These are phyloP conservation scores for Aspergillus asperescens DNA, from an alignment of 495 filamentous ascomycete species.

Conservation along the genomic window DNA sequence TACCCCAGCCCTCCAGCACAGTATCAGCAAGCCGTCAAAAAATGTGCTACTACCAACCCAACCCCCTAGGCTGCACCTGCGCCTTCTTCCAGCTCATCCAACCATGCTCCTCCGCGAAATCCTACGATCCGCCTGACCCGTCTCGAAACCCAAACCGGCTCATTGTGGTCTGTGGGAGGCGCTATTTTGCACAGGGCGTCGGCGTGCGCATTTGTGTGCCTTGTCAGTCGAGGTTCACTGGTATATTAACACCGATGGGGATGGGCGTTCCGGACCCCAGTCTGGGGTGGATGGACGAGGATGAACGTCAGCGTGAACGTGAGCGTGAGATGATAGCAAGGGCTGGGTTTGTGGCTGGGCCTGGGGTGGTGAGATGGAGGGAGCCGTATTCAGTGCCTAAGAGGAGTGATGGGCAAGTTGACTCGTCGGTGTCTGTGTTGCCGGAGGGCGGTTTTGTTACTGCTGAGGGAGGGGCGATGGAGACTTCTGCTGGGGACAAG, in stretches of 20 bases:
- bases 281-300: no score
- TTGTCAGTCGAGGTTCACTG: background rate
- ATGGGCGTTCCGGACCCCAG: no score
- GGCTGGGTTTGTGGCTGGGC: no score
- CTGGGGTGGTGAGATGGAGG: no score
- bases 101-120: slow-evolving; percentile 14
- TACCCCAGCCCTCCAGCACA: background rate
- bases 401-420: no score
- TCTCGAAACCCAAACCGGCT: slow-evolving; percentile 10
- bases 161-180: slow-evolving; percentile 6
- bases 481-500: no score
- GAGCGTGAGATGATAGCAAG: no score
- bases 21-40: background rate
- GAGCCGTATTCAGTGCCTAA: no score
- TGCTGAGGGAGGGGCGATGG: no score
- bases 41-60: slow-evolving; percentile 23
- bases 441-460: no score
- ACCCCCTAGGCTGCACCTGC: slow-evolving; percentile 20
- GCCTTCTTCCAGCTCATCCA: slow-evolving; percentile 24
- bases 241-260: background rate
- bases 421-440: no score
- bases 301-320: no score
- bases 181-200: slow-evolving; percentile 5
- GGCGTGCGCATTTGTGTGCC: slow-evolving; percentile 7
- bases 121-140: slow-evolving; percentile 10